Evolutionary conservation across 1,284 basidiomycete genomes (phyloP).

Genomic region (Sphaerobolus stellatus): DNA sequence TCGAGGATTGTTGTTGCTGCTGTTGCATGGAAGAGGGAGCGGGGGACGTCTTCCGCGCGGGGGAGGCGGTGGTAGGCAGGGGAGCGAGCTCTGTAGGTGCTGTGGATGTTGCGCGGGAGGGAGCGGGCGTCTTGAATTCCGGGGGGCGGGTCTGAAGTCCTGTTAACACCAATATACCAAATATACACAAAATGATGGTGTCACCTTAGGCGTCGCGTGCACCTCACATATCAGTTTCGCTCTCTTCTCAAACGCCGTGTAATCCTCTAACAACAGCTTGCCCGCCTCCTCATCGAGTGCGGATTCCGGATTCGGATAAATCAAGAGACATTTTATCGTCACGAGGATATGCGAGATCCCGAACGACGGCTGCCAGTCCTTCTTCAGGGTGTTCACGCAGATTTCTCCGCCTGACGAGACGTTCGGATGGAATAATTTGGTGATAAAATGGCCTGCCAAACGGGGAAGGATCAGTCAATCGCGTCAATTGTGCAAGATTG

Average conservation of each 20-base stretch:
- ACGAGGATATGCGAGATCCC: constrained; percentile 89
- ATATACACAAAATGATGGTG: constrained; percentile 5
- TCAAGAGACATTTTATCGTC: constrained; percentile 91
- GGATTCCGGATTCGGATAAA: constrained; percentile 94
- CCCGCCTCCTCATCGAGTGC: constrained; percentile 94
- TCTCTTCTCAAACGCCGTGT: constrained; percentile 79
- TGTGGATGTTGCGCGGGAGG: constrained; percentile 18
- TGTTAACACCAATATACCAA: neutral
- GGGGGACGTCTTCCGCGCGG: neutral
- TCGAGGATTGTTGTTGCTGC: constrained; percentile 1
- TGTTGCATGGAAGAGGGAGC: neutral
- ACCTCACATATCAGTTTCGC: constrained; percentile 83
- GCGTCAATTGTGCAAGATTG: constrained; percentile 1
- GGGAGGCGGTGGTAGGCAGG: constrained; percentile 11
- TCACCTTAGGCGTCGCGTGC: constrained; percentile 68
- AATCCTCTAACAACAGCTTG: constrained; percentile 86
- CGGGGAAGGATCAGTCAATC: neutral
- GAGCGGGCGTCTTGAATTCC: constrained; percentile 60
- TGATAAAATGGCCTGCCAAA: constrained; percentile 75
- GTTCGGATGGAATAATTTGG: constrained; percentile 97
- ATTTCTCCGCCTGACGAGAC: constrained; percentile 90
- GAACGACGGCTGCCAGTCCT: constrained; percentile 92
- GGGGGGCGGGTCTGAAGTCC: constrained; percentile 50
- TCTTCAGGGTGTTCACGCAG: constrained; percentile 96
- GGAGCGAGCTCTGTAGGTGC: constrained; percentile 21